Base-by-base conservation (phyloP, 352 stramenopile genomes). In the Phytophthora macrochlamydospora region DNA sequence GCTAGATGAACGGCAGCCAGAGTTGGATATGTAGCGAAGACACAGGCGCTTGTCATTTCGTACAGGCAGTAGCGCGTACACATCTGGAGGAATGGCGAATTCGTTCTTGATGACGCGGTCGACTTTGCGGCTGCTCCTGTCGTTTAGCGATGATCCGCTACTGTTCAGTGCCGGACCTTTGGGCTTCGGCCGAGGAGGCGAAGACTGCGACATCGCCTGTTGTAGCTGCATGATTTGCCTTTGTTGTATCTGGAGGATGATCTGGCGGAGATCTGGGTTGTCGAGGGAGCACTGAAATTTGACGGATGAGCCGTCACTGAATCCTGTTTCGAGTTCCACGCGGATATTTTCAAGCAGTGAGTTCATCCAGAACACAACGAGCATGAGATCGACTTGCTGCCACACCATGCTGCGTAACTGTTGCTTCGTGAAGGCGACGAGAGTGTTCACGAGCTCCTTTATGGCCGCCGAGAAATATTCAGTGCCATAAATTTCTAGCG, bases 21-120 rank as follows among this genome's bases (percentile, higher is more conserved):
- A 51, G 29, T 67, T 67, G 1, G 59, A 67, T 2, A 60, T 24
- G 35, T 53, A 60, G 14, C 59, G 24, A 18, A 67, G 42, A 43
- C 59, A 60, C 5, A 60, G 38, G 14, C 42, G 32, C 9, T 40
- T 40, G 35, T 40, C 35, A 11, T 40, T 40, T 11, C 9, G 35
- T 6, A 40, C 9, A 6, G 57, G 50, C 7, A 65, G 28, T 8
- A 57, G 49, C 11, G 38, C 31, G n/a, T n/a, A 48, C 6, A 62
- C 56, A 33, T 46, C 37, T 8, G 51, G 4, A n/a, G 51, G 51
- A 48, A 57, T 44, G 7, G 51, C 44, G 7, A n/a, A 30, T 40
- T 53, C 46, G 5, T 24, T 18, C 14, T 40, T 53, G 6, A 40
- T 8, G 3, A 28, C 29, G 6, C 46, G 28, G 7, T 53, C 8